phyloP scores from a whole-genome alignment of 2,329 filamentous ascomycete genomes.

The Madurella fahalii region DNA sequence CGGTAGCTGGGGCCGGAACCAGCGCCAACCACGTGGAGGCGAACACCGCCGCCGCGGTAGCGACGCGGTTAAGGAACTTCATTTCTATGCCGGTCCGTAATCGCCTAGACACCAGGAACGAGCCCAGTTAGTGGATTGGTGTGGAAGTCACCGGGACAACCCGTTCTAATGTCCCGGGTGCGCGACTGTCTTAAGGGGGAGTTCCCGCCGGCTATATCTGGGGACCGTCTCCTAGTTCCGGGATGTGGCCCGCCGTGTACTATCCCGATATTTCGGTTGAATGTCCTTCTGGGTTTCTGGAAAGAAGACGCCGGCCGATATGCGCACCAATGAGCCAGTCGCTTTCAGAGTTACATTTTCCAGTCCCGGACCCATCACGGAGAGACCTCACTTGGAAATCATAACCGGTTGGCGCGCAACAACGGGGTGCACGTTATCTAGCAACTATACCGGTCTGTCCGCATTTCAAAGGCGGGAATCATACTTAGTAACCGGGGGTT shows the following conservation, averaged over 20 bases:
- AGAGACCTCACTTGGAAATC: too few species aligned
- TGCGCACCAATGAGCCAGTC: slow-evolving; percentile 7
- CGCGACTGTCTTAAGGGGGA: not conserved
- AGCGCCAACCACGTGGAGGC: not conserved
- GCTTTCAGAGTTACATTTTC: not conserved
- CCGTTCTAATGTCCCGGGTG: not conserved
- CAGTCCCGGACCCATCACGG: not conserved
- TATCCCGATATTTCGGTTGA: slow-evolving; percentile 2
- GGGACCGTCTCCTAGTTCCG: not conserved
- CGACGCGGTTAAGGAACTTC: not conserved
- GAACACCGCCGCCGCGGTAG: not conserved
- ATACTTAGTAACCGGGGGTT: too few species aligned
- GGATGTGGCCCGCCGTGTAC: not conserved
- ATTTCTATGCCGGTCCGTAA: not conserved
- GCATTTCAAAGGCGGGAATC: too few species aligned
- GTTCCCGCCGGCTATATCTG: slow-evolving; percentile 9
- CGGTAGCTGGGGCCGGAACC: not conserved
- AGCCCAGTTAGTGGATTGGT: not conserved
- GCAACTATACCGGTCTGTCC: too few species aligned
- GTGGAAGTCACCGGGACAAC: not conserved
- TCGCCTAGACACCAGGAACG: too few species aligned
- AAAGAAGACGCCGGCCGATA: not conserved
- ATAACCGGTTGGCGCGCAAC: too few species aligned
- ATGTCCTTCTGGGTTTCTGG: not conserved
- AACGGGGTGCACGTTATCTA: too few species aligned